A percentile compares a stretch with the other conserved stretches of the same genome.
These are phyloP conservation scores for Plenodomus tracheiphilus DNA, from an alignment of 2,329 filamentous ascomycete species.

Conservation along the genomic window DNA sequence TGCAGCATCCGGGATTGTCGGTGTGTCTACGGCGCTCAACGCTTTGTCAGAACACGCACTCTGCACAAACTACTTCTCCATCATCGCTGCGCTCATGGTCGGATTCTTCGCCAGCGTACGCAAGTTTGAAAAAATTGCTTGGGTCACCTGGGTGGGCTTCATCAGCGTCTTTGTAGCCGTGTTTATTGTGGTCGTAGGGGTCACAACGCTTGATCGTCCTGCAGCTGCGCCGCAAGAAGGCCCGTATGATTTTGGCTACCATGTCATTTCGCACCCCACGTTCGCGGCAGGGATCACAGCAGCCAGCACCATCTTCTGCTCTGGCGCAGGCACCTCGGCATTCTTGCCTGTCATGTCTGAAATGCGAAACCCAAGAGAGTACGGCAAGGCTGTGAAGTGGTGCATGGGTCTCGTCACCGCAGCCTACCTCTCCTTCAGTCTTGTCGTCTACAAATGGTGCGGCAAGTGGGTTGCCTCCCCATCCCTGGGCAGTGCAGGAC, in stretches of 20 bases:
- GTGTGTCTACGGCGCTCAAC: conserved; percentile 63
- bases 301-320: conserved; percentile 61
- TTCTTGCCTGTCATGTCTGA: conserved; percentile 69
- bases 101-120: conserved; percentile 57
- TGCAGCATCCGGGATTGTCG: conserved; percentile 62
- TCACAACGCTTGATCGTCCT: conserved; percentile 61
- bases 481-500: conserved; percentile 63
- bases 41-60: conserved; percentile 61
- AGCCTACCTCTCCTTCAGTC: conserved; percentile 61
- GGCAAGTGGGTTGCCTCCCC: conserved; percentile 66
- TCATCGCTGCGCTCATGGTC: conserved; percentile 59
- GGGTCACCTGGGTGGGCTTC: conserved; percentile 66
- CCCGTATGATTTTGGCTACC: conserved; percentile 62
- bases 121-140: conserved; percentile 64
- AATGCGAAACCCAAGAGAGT: conserved; percentile 63
- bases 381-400: conserved; percentile 62
- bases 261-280: conserved; percentile 58
- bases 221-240: conserved; percentile 64
- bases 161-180: conserved; percentile 61
- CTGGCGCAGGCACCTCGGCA: conserved; percentile 61
- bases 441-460: conserved; percentile 65
- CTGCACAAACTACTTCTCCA: conserved; percentile 64
- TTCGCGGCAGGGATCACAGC: conserved; percentile 64
- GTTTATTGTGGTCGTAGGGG: conserved; percentile 62
- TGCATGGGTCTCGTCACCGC: conserved; percentile 63